These are phyloP conservation scores for Gremmenia infestans DNA, from an alignment of 2,329 filamentous ascomycete species.

Conservation along the genomic window DNA sequence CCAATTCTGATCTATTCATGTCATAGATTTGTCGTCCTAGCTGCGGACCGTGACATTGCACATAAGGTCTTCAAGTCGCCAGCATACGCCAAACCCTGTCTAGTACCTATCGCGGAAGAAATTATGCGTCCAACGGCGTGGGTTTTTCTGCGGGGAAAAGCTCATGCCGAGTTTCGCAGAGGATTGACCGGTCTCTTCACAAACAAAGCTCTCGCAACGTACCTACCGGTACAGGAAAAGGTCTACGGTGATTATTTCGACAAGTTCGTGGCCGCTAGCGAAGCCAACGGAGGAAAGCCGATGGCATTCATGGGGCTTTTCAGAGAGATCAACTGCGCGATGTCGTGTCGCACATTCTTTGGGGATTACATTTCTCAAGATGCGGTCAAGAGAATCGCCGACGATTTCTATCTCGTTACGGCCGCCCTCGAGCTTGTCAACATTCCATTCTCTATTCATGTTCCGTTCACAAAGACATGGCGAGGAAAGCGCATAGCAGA, in stretches of 20 bases:
- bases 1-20: background rate
- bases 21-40: conserved; percentile 70
- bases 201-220: conserved; percentile 62
- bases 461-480: conserved; percentile 74
- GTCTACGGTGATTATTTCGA: conserved; percentile 68
- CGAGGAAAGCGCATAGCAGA: conserved; percentile 71
- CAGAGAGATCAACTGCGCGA: conserved; percentile 72
- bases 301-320: conserved; percentile 66
- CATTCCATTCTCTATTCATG: conserved; percentile 62
- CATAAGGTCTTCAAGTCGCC: conserved; percentile 81
- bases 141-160: conserved; percentile 74
- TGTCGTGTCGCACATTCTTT: conserved; percentile 75
- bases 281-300: conserved; percentile 47
- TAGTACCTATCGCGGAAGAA: conserved; percentile 71
- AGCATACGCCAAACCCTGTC: conserved; percentile 67
- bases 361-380: conserved; percentile 73
- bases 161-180: conserved; percentile 72
- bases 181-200: conserved; percentile 72
- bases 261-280: conserved; percentile 58
- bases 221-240: conserved; percentile 69
- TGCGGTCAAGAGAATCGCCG: conserved; percentile 67
- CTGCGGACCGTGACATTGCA: conserved; percentile 70
- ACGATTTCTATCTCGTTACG: conserved; percentile 75
- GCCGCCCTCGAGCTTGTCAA: conserved; percentile 77
- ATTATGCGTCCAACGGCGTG: conserved; percentile 68